Base-by-base conservation (phyloP, 2,329 filamentous ascomycete genomes). In the Talaromyces funiculosus region DNA sequence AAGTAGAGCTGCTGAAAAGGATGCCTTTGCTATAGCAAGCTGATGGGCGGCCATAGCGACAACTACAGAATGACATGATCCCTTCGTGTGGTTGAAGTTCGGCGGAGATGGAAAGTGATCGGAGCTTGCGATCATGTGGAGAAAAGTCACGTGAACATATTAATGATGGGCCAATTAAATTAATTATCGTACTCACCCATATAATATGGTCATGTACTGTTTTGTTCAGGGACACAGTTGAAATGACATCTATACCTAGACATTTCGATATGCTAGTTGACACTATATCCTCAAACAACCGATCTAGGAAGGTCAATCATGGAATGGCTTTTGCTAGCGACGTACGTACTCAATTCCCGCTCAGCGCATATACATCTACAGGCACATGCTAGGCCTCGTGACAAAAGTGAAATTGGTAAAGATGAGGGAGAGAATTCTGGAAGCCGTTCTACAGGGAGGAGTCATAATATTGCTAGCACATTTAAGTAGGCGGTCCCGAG, bases 21-120 rank as follows among this genome's bases (percentile, higher is more conserved):
- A 84, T 42, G 90, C 89, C 77, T 90, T 92, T 64, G 89, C 86
- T 66, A 93, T 90, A 68, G 87, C 87, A 62, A 92, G 67, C 72
- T 90, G 84, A 67, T 88, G 86, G 47, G 85, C 85, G 18, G 85
- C 81, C 86, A 90, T 89, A 55, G 16, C 38, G n/a, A 18, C 9
- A n/a, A 20, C n/a, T 51, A n/a, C 33, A 20, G 22, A n/a, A 8
- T 51, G 29, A 51, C 47, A 49, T n/a, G 26, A 31, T 5, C 43
- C 22, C 14, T 24, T 24, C 22, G 6, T 5, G 12, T 8, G 22
- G 14, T 29, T 29, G 3, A 47, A 47, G 43, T 26, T 16, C 20
- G 42, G 37, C 37, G 37, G 37, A 38, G 4, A 38, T 22, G 18
- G 40, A 43, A 43, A 22, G 18, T 3, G 20, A n/a, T n/a, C n/a